Evolutionary conservation across 2,329 filamentous ascomycete species (phyloP).

Genomic region (Apiospora arundinis): DNA sequence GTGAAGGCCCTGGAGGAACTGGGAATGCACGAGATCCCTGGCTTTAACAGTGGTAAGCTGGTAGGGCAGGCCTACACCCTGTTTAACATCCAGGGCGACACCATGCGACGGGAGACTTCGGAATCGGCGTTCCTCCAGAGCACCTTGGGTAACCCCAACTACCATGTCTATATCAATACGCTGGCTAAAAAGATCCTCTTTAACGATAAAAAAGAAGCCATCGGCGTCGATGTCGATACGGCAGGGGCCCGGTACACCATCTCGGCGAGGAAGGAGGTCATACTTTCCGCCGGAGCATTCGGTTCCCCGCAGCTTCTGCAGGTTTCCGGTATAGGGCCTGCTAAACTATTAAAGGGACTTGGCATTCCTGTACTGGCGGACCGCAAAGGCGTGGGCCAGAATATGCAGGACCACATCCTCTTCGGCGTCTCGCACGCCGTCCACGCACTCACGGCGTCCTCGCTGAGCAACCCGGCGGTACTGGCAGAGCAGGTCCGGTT

Average conservation of each 20-base stretch:
- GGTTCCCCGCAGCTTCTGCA: constrained; percentile 62
- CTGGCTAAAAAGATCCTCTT: constrained; percentile 55
- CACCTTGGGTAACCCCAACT: neutral
- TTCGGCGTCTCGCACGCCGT: constrained; percentile 54
- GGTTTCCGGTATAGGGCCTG: constrained; percentile 37
- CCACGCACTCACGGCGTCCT: constrained; percentile 66
- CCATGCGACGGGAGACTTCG: too few relatives aligned
- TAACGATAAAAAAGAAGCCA: constrained; percentile 40
- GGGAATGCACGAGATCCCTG: too few relatives aligned
- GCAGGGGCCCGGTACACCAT: constrained; percentile 30
- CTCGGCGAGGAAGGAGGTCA: constrained; percentile 62
- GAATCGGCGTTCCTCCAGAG: neutral
- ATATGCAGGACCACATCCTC: constrained; percentile 48
- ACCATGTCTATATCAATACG: constrained; percentile 37
- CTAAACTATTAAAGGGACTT: constrained; percentile 35
- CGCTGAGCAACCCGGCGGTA: constrained; percentile 50
- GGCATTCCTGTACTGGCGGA: constrained; percentile 38
- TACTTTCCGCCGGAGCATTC: constrained; percentile 69
- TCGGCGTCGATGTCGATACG: constrained; percentile 34
- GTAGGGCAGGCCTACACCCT: too few relatives aligned
- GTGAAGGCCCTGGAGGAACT: constrained; percentile 23
- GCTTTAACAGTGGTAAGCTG: too few relatives aligned
- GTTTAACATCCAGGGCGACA: too few relatives aligned
- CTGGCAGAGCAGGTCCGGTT: constrained; percentile 72
- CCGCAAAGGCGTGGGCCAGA: constrained; percentile 42